Percentiles rank a stretch among this genome's conserved stretches.
These are phyloP conservation scores for Citrus australasica DNA, from an alignment of 345 rosid genomes.

Conservation along the genomic window DNA sequence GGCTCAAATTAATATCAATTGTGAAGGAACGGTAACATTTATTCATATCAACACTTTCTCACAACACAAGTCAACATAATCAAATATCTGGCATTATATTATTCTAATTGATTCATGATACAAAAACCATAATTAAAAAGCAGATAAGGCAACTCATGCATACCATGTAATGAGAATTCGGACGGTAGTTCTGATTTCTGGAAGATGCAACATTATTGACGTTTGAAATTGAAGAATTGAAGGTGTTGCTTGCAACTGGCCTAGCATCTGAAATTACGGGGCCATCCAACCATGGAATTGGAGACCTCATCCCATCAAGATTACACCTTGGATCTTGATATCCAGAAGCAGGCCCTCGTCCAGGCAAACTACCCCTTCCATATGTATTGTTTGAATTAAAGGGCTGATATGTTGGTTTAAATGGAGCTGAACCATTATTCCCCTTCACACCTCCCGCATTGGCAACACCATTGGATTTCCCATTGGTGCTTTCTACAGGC, in stretches of 20 bases:
- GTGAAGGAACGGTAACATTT: too few species aligned
- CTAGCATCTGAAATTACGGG: slow-evolving; percentile 54
- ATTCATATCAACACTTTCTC: too few species aligned
- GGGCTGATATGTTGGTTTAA: slow-evolving; percentile 48
- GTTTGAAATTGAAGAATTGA: slow-evolving; percentile 51
- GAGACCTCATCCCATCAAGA: slow-evolving; percentile 49
- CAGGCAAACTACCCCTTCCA: slow-evolving; percentile 50
- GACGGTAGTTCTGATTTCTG: slow-evolving; percentile 57
- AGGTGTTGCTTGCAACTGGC: slow-evolving; percentile 37
- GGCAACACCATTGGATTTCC: slow-evolving; percentile 38
- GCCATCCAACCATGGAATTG: slow-evolving; percentile 50
- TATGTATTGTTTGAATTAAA: slow-evolving; percentile 48
- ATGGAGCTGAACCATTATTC: slow-evolving; percentile 47
- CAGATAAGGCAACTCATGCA: not conserved
- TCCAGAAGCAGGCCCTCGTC: slow-evolving; percentile 44
- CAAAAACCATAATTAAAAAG: not conserved
- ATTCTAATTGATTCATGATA: too few species aligned
- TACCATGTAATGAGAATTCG: slow-evolving; percentile 64
- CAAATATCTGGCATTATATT: too few species aligned
- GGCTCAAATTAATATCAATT: too few species aligned
- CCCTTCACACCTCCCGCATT: slow-evolving; percentile 49
- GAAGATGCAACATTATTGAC: slow-evolving; percentile 43
- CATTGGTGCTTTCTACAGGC: slow-evolving; percentile 52
- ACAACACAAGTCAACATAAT: too few species aligned
- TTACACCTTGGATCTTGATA: slow-evolving; percentile 65